Evolutionary conservation across 805 yeast species (phyloP), one percentile per base, ranked within the genome.

Genomic region (Wilhelminamyces savonicus): DNA sequence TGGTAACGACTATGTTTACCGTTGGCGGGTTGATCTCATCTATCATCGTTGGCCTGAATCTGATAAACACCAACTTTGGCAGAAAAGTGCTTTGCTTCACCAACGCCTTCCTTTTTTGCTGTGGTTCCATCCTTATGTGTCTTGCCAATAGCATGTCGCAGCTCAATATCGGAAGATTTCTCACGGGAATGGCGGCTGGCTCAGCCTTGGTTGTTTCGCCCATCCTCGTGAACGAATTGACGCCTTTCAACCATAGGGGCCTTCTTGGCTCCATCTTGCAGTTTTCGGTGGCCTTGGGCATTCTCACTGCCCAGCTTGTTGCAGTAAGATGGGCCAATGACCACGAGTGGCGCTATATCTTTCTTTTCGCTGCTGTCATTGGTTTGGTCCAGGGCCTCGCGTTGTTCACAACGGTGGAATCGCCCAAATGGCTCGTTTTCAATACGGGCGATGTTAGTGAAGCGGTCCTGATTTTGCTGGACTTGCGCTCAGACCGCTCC

Each of bases 341-440:
- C 32, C 46, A 50, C 30, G 56, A 58, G 33, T 64, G 70, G 69
- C 48, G 69, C 23, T 28, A 32, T 19, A 41, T 63, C 6, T 63
- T 61, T 32, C 35, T 44, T 7, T 36, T 51, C 27, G 57, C 56
- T 2, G 37, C 43, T 9, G 19, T 31, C 1, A 29, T 61, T 11
- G 63, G 52, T 0, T 24, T 50, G 2, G 19, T 43, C 18, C 65
- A 60, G 33, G 57, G 55, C 30, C 13, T 45, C 3, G 39, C 53
- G 15, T 37, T 61, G n/a, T 58, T 58, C 40, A 48, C 64, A 5
- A 53, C 55, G 3, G 48, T 48, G 2, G 70, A 64, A 37, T 56
- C 64, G 16, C 69, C 69, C 3, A 63, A 62, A 40, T 64, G 70
- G 70, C 40, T 62, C 11, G 44, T 63, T n/a, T 36, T 55, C 27